Evolutionary conservation across 2,329 filamentous ascomycete genomes (phyloP).

Genomic region (Pochonia chlamydosporia): DNA sequence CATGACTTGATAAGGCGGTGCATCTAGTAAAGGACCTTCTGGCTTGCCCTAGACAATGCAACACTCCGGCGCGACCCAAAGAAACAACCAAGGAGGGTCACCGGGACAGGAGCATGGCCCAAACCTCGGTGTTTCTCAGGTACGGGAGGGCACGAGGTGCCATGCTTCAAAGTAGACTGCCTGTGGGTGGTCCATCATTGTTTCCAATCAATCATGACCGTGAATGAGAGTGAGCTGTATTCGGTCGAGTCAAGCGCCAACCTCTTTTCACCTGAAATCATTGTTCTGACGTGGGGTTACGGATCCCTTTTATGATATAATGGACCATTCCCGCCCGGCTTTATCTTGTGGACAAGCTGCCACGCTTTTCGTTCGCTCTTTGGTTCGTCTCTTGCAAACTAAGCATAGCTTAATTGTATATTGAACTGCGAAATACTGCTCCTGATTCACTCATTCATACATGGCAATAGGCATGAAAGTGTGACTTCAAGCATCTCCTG

Average conservation of each 20-base stretch:
- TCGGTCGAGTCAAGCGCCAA: neutral
- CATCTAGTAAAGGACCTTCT: neutral
- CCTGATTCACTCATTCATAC: neutral
- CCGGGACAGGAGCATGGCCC: neutral
- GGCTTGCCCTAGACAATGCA: neutral
- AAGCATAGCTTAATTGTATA: neutral
- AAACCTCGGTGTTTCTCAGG: neutral
- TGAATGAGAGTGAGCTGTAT: neutral
- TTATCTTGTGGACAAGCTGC: neutral
- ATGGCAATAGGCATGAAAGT: neutral
- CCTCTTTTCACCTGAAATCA: neutral
- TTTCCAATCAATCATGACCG: neutral
- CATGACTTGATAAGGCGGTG: conserved; percentile 4
- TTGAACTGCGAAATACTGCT: neutral
- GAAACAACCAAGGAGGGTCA: neutral
- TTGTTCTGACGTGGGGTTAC: neutral
- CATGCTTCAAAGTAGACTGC: neutral
- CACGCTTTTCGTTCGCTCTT: neutral
- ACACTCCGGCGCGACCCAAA: neutral
- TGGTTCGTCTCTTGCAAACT: neutral
- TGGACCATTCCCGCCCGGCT: neutral
- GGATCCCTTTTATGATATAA: conserved; percentile 1
- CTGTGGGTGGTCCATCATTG: neutral
- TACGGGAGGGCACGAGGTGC: conserved; percentile 2
- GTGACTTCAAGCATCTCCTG: neutral